These are phyloP conservation scores for Spiraea crenata DNA, from an alignment of 331 rosid species.

Conservation along the genomic window DNA sequence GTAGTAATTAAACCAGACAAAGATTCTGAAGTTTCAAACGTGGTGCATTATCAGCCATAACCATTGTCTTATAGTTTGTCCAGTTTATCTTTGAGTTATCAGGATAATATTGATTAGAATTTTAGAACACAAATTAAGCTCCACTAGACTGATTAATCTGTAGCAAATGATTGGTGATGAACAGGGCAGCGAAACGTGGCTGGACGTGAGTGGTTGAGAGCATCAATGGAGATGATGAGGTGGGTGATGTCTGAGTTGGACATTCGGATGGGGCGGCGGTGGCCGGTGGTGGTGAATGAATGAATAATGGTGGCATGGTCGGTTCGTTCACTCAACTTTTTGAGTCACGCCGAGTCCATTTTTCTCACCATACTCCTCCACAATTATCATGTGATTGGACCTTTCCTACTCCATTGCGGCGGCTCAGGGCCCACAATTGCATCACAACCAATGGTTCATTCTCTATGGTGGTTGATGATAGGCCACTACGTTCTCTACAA, in stretches of 20 bases:
- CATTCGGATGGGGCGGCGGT: constrained; percentile 22
- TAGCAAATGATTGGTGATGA: constrained; percentile 7
- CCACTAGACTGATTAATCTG: background rate
- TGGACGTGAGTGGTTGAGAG: constrained; percentile 24
- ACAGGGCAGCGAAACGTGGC: constrained; percentile 18
- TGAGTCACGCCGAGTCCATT: background rate
- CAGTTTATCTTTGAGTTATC: background rate
- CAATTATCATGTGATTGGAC: constrained; percentile 8
- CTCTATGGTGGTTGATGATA: background rate
- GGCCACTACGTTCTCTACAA: background rate
- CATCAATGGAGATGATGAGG: background rate
- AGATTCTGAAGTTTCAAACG: background rate
- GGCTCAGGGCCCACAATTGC: constrained; percentile 6
- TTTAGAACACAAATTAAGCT: background rate
- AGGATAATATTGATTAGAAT: background rate
- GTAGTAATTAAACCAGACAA: background rate
- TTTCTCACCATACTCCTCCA: background rate
- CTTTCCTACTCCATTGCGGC: background rate
- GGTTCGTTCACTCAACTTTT: constrained; percentile 7
- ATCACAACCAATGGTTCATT: background rate
- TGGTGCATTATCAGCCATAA: background rate
- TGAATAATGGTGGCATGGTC: constrained; percentile 22
- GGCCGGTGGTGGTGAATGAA: background rate
- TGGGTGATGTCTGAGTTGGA: constrained; percentile 9
- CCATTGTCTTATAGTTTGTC: background rate